Evolutionary conservation across 345 rosid genomes (phyloP).

Genomic region (Citrus medica): DNA sequence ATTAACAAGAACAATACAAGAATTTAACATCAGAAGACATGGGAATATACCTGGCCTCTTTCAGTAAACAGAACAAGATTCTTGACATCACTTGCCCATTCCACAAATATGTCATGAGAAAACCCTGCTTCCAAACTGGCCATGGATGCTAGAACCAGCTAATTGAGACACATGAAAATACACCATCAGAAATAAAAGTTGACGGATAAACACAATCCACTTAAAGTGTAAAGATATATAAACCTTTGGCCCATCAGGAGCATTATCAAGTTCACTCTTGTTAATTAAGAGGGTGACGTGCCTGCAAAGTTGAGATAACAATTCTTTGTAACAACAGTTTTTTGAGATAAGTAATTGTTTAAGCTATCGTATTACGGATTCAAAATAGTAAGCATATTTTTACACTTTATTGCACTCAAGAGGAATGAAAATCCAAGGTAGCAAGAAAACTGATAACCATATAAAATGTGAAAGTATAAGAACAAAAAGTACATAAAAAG

Average conservation of each 20-base stretch:
- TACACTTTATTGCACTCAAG: not conserved
- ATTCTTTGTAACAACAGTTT: not conserved
- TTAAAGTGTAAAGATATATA: conserved; percentile 3
- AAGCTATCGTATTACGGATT: not conserved
- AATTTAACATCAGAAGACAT: not conserved
- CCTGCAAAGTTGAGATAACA: conserved; percentile 45
- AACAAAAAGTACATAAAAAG: not conserved
- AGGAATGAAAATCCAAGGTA: not conserved
- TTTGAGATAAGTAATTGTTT: not conserved
- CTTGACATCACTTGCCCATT: conserved; percentile 86
- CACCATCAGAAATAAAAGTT: conserved; percentile 5
- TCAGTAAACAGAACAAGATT: conserved; percentile 92
- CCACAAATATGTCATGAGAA: conserved; percentile 92
- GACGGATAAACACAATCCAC: conserved; percentile 4
- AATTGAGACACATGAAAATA: conserved; percentile 22
- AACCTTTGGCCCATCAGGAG: conserved; percentile 95
- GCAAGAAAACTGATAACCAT: not conserved
- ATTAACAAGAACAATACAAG: not conserved
- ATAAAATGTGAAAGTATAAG: not conserved
- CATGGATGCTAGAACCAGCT: conserved; percentile 97
- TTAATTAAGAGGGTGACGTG: conserved; percentile 72
- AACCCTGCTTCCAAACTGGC: conserved; percentile 97
- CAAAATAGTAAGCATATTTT: not conserved
- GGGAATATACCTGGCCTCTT: conserved; percentile 78
- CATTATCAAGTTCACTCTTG: conserved; percentile 86